Percentiles rank a stretch among this genome's conserved stretches.
Conservation (phyloP, 2,329 filamentous ascomycete genomes). For the Trichoderma gracile region DNA sequence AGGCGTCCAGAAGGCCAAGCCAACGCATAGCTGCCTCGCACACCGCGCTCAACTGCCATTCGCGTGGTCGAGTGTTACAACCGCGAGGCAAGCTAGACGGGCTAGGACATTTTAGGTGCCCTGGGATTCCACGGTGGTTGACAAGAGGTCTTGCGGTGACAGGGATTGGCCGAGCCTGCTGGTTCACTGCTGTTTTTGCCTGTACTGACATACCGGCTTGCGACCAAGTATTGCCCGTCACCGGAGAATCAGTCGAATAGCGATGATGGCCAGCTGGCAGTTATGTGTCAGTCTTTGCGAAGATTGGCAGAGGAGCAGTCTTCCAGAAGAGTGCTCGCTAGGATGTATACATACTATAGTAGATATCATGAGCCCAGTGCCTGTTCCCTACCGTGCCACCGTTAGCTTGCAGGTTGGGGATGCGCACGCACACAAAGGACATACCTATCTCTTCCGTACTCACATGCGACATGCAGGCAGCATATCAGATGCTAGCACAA, state of each 20-base stretch:
- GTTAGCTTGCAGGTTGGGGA: slow-evolving; percentile 8
- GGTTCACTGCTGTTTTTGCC: neutral
- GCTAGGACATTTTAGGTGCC: neutral
- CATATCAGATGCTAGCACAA: neutral
- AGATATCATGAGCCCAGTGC: too few relatives aligned
- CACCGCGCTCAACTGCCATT: slow-evolving; percentile 7
- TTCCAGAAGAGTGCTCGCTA: too few relatives aligned
- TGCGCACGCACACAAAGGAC: neutral
- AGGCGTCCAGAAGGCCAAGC: slow-evolving; percentile 19
- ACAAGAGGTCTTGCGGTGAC: neutral
- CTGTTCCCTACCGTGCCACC: neutral
- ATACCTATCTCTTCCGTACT: neutral
- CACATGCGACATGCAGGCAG: slow-evolving; percentile 2
- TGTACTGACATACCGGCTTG: neutral
- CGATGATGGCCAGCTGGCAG: neutral
- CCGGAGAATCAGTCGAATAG: neutral
- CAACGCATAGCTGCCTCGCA: slow-evolving; percentile 25
- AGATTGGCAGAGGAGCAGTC: neutral
- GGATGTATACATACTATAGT: too few relatives aligned
- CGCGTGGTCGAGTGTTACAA: slow-evolving; percentile 11
- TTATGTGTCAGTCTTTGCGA: neutral
- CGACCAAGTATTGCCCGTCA: too few relatives aligned
- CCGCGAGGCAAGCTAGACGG: slow-evolving; percentile 6
- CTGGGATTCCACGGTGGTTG: neutral
- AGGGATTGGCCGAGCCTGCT: neutral